Evolutionary conservation across 164 flowering plant species (phyloP).

Genomic region (Brasenia schreberi): DNA sequence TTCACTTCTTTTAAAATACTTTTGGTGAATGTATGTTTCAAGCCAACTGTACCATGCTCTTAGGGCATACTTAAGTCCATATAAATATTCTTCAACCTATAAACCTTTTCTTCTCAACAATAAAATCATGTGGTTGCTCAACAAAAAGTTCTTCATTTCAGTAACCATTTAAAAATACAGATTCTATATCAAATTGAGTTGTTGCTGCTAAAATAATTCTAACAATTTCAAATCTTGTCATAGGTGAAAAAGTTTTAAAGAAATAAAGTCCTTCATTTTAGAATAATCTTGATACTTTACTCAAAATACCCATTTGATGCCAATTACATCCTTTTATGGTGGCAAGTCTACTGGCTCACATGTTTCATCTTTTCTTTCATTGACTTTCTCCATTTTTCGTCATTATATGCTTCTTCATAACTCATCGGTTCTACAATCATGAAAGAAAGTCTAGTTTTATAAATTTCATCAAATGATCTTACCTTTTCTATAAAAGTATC

Average conservation of each 20-base stretch:
- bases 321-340: not conserved
- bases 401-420: constrained; percentile 4
- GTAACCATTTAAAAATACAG: not conserved
- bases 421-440: not conserved
- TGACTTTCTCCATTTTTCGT: constrained; percentile 2
- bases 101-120: not conserved
- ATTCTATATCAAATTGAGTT: not conserved
- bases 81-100: not conserved
- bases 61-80: not conserved
- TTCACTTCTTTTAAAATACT: not conserved
- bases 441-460: not conserved
- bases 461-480: not conserved
- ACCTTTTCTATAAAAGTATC: not conserved
- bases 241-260: not conserved
- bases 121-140: not conserved
- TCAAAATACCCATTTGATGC: not conserved
- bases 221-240: not conserved
- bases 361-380: constrained; percentile 8
- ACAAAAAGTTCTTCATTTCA: not conserved
- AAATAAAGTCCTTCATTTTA: no score
- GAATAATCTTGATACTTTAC: no score
- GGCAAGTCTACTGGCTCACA: constrained; percentile 2
- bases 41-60: not conserved
- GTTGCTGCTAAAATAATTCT: not conserved
- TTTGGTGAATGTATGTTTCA: not conserved